A percentile compares a stretch with the other conserved stretches of the same genome.
These are phyloP conservation scores for Phlebiopsis gigantea DNA, from an alignment of 768 basidiomycete genomes.

Conservation along the genomic window DNA sequence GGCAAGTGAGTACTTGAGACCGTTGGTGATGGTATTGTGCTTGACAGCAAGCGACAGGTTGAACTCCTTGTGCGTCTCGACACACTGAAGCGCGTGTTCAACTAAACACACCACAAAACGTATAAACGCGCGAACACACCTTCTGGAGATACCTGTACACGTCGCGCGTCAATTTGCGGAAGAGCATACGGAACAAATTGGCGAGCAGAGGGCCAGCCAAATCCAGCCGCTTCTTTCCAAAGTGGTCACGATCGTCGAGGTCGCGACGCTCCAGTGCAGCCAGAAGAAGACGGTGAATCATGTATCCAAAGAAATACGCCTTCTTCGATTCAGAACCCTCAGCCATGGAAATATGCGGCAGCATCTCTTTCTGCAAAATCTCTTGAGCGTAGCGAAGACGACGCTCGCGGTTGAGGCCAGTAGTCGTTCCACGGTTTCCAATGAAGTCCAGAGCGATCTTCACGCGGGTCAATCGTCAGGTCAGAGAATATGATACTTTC, in stretches of 20 bases:
- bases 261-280: conserved; percentile 94
- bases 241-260: conserved; percentile 98
- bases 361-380: conserved; percentile 97
- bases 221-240: conserved; percentile 96
- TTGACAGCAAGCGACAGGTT: conserved; percentile 89
- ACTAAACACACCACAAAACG: conserved; percentile 8
- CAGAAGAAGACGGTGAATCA: conserved; percentile 93
- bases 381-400: conserved; percentile 96
- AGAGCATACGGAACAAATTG: conserved; percentile 97
- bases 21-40: conserved; percentile 96
- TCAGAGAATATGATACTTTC: not conserved
- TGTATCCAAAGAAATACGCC: conserved; percentile 99
- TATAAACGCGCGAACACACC: conserved; percentile 39
- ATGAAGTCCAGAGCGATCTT: conserved; percentile 90
- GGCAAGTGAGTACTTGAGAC: conserved; percentile 94
- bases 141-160: conserved; percentile 97
- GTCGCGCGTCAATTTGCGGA: conserved; percentile 93
- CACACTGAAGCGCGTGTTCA: conserved; percentile 55
- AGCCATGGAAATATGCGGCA: conserved; percentile 94
- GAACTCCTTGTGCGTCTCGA: conserved; percentile 95
- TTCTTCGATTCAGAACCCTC: conserved; percentile 97
- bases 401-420: conserved; percentile 85
- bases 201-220: conserved; percentile 93
- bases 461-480: not conserved
- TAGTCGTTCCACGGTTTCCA: conserved; percentile 94